Base-by-base conservation (phyloP, 2,329 filamentous ascomycete genomes). In the Zymoseptoria brevis region DNA sequence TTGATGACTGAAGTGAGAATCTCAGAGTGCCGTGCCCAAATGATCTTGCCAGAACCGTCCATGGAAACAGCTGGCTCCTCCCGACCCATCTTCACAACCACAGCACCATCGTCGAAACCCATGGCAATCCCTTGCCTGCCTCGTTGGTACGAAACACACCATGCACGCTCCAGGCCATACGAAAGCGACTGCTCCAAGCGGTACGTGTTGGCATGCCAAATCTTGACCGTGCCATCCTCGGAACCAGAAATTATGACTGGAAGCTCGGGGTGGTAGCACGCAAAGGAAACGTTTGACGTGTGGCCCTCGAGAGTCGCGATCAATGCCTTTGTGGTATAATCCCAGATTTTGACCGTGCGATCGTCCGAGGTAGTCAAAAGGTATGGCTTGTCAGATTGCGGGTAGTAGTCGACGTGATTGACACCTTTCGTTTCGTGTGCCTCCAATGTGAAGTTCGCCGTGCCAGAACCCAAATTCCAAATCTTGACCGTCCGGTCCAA, bases 131-230 rank as follows among this genome's bases (percentile, higher is more conserved):
- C 91, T 74, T 97, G 94, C 79, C 90, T 91, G 65, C 92, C 92
- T 73, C 90, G 88, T 74, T 99, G 94, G 72, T 95, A 96, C 24
- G 90, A 87, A 52, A 97, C 90, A 83, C 94, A 97, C 94, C 94
- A 99, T 57, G 93, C 94, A 70, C 94, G 85, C 76, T 99, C 94
- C 54, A 99, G 78, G 29, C 92, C 94, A 75, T 99, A 99, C 78
- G 90, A 96, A 63, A 99, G 80, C 0, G 92, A 96, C 73, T 97
- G 94, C 75, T 97, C 94, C 61, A 97, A 83, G 66, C 94, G 84
- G 76, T 97, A 97, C 56, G 94, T 99, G 72, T 96, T 96, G 65
- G 93, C 92, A 74, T 99, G 92, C 94, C 94, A 99, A 75, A 99
- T 92, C 76, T 96, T 95, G 73, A 99, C 87, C 0, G 92, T 96